Conservation (phyloP, 495 filamentous ascomycete genomes). For the Hypoxylon subgilvum region DNA sequence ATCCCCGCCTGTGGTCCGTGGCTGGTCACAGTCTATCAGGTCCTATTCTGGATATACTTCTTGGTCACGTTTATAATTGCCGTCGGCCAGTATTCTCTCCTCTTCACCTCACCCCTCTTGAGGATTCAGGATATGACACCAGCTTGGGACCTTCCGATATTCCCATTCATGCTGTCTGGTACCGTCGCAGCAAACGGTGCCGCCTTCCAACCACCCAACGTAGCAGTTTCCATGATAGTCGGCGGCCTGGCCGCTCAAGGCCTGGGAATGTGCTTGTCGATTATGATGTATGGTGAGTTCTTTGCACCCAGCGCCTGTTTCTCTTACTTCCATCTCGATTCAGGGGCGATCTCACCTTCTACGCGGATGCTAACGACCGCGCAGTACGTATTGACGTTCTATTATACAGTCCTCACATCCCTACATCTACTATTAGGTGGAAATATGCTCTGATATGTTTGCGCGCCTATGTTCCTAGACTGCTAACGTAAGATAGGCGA, state of each 20-base stretch:
- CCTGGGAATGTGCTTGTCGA: slow-evolving; percentile 55
- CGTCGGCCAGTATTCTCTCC: slow-evolving; percentile 57
- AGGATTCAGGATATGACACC: slow-evolving; percentile 55
- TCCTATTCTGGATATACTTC: slow-evolving; percentile 62
- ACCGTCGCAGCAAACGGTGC: slow-evolving; percentile 53
- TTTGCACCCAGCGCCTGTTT: not conserved
- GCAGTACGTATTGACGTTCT: slow-evolving; percentile 31
- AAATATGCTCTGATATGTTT: not conserved
- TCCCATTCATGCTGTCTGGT: slow-evolving; percentile 61
- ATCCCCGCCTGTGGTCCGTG: slow-evolving; percentile 49
- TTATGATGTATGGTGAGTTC: slow-evolving; percentile 54
- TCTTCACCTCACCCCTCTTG: slow-evolving; percentile 54
- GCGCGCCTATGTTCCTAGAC: not conserved
- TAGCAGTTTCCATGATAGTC: slow-evolving; percentile 54
- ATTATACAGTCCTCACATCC: not conserved
- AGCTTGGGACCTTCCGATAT: slow-evolving; percentile 63
- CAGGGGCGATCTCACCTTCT: not conserved
- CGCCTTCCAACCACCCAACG: slow-evolving; percentile 49
- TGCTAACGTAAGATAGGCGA: slow-evolving; percentile 39
- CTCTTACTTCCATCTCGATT: not conserved
- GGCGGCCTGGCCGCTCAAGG: slow-evolving; percentile 60
- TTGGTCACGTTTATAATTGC: slow-evolving; percentile 48
- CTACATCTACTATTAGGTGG: not conserved
- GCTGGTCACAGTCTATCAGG: slow-evolving; percentile 50
- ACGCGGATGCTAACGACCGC: not conserved